phyloP scores from a whole-genome alignment of 169 alveolate species.

The Ichthyophthirius multifiliis region DNA sequence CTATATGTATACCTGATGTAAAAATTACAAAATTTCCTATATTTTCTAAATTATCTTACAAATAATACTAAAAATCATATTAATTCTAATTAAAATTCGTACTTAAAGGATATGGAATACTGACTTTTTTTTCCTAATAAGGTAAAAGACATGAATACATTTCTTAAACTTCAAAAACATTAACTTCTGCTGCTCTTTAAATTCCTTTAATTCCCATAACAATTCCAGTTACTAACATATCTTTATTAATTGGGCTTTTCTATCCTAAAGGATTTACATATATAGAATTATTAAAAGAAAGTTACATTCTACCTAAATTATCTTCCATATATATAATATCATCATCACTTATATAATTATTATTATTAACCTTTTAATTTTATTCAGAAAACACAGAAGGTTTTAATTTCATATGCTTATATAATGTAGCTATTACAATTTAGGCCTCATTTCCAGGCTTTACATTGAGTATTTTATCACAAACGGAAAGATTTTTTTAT shows the following conservation, averaged over 20 bases:
- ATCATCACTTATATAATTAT: neutral
- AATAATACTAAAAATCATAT: neutral
- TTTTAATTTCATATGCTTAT: conserved; percentile 1
- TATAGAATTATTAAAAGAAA: neutral
- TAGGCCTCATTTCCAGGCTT: neutral
- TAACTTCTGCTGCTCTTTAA: conserved; percentile 1
- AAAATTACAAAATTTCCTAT: neutral
- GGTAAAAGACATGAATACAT: neutral
- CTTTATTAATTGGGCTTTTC: neutral
- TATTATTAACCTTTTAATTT: too few relatives aligned
- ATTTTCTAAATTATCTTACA: neutral
- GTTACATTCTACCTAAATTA: neutral
- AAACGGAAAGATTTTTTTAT: too few relatives aligned
- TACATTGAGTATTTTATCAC: neutral
- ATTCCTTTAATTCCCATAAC: neutral
- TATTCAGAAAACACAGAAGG: neutral
- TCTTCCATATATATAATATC: neutral
- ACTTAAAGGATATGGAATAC: neutral
- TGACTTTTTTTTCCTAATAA: neutral
- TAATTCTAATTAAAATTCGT: neutral
- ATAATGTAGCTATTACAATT: neutral
- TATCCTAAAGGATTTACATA: neutral
- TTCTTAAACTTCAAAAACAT: neutral
- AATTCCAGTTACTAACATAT: neutral
- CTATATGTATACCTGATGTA: neutral